These are phyloP conservation scores for Eucalyptus marginata DNA, from an alignment of 345 rosid species.

Conservation along the genomic window DNA sequence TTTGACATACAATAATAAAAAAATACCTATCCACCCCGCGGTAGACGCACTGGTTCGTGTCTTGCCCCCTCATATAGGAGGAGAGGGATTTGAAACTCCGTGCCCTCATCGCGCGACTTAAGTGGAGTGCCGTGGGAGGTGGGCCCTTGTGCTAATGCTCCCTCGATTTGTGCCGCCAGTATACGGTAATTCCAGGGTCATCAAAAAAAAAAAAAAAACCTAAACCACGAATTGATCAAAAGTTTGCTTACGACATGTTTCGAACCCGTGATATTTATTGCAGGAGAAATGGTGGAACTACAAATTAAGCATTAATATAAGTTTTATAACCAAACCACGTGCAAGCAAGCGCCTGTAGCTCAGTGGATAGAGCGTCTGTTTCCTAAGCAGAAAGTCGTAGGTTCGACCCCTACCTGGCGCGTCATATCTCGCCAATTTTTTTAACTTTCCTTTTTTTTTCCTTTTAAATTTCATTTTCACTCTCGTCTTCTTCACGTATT, in stretches of 20 bases:
- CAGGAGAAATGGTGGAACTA: too few relatives aligned
- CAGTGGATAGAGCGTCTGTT: slow-evolving; percentile 99
- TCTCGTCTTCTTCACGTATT: not conserved
- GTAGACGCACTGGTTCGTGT: too few relatives aligned
- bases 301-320: rapidly evolving
- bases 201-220: not conserved
- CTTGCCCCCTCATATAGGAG: too few relatives aligned
- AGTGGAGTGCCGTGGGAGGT: too few relatives aligned
- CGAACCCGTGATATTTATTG: not conserved
- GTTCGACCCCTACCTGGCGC: slow-evolving; percentile 97
- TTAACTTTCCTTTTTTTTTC: rapidly evolving
- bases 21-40: too few relatives aligned
- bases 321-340: rapidly evolving
- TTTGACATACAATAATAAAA: not conserved
- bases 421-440: not conserved
- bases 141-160: too few relatives aligned
- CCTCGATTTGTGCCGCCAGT: too few relatives aligned
- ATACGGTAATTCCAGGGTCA: too few relatives aligned
- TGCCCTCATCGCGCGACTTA: too few relatives aligned
- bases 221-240: not conserved
- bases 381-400: slow-evolving; percentile 97
- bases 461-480: not conserved
- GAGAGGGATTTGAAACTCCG: too few relatives aligned
- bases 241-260: not conserved
- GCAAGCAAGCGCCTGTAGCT: slow-evolving; percentile 56